These are phyloP conservation scores for Cucumis hystrix DNA, from an alignment of 306 rosid genomes.

Conservation along the genomic window DNA sequence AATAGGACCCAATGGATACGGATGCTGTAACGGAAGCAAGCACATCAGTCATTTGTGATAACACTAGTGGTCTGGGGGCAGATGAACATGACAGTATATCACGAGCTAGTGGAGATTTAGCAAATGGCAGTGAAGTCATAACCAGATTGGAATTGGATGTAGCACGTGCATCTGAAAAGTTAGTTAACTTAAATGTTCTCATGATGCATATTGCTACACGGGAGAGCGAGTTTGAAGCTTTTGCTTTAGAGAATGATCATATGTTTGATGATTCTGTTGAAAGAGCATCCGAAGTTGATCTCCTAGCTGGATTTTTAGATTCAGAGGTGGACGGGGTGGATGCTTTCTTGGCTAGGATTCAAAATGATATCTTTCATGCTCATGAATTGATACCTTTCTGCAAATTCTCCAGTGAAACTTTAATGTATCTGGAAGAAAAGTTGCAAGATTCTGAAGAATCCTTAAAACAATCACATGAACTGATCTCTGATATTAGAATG, in stretches of 20 bases:
- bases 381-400: slow-evolving; percentile 24
- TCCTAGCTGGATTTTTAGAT: slow-evolving; percentile 54
- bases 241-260: slow-evolving; percentile 24
- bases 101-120: slow-evolving; percentile 19
- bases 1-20: slow-evolving; percentile 28
- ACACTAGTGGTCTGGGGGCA: slow-evolving; percentile 6
- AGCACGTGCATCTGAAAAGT: slow-evolving; percentile 62
- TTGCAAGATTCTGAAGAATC: slow-evolving; percentile 32
- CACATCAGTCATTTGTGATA: slow-evolving; percentile 12
- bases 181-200: slow-evolving; percentile 47
- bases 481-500: slow-evolving; percentile 48
- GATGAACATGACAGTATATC: slow-evolving; percentile 14
- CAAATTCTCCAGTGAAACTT: slow-evolving; percentile 25
- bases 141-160: slow-evolving; percentile 35
- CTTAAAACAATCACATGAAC: slow-evolving; percentile 53
- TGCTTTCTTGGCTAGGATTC: slow-evolving; percentile 33
- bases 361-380: slow-evolving; percentile 29
- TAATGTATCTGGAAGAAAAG: slow-evolving; percentile 28
- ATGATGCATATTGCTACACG: slow-evolving; percentile 58
- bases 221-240: slow-evolving; percentile 52
- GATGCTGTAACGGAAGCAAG: slow-evolving; percentile 19
- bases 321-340: slow-evolving; percentile 60
- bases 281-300: slow-evolving; percentile 48
- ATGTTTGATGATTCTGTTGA: slow-evolving; percentile 22
- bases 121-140: slow-evolving; percentile 18